A percentile compares a stretch with the other conserved stretches of the same genome.
Conservation (phyloP, 371 early-diverging fungal genomes). For the Spraguea lophii region DNA sequence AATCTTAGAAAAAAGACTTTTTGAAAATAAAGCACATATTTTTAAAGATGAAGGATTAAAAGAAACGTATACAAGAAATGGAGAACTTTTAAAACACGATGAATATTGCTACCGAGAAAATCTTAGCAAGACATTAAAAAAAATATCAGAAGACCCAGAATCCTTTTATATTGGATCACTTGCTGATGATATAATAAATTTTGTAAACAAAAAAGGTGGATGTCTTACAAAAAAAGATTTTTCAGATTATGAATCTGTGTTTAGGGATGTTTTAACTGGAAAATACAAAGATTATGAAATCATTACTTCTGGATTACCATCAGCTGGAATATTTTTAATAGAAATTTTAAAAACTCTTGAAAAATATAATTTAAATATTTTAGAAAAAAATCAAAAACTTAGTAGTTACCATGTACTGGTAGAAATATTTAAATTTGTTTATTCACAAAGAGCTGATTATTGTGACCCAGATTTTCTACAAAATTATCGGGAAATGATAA, state of each 20-base stretch:
- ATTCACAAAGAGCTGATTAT: slow-evolving; percentile 58
- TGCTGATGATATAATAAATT: slow-evolving; percentile 54
- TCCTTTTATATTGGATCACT: slow-evolving; percentile 68
- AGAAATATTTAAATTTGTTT: slow-evolving; percentile 71
- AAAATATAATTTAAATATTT: slow-evolving; percentile 51
- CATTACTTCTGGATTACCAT: slow-evolving; percentile 29
- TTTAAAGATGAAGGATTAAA: slow-evolving; percentile 44
- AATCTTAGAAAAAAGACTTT: slow-evolving; percentile 48
- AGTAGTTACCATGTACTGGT: slow-evolving; percentile 48
- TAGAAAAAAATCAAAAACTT: slow-evolving; percentile 40
- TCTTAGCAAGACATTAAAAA: slow-evolving; percentile 58
- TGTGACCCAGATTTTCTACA: slow-evolving; percentile 55
- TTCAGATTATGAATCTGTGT: slow-evolving; percentile 50
- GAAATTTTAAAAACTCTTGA: slow-evolving; percentile 67
- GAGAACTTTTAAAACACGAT: slow-evolving; percentile 50
- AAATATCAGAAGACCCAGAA: slow-evolving; percentile 57
- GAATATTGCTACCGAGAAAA: slow-evolving; percentile 54
- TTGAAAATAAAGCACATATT: slow-evolving; percentile 33
- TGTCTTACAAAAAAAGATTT: slow-evolving; percentile 62
- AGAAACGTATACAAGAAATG: slow-evolving; percentile 54
- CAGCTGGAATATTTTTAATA: slow-evolving; percentile 56
- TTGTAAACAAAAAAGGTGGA: slow-evolving; percentile 54
- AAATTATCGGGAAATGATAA: slow-evolving; percentile 4
- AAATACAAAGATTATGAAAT: slow-evolving; percentile 49
- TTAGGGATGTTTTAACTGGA: slow-evolving; percentile 52